Percentiles rank a stretch among this genome's conserved stretches.
Evolutionary conservation across 2,329 filamentous ascomycete genomes (phyloP).

Genomic region (Cercospora sojina): DNA sequence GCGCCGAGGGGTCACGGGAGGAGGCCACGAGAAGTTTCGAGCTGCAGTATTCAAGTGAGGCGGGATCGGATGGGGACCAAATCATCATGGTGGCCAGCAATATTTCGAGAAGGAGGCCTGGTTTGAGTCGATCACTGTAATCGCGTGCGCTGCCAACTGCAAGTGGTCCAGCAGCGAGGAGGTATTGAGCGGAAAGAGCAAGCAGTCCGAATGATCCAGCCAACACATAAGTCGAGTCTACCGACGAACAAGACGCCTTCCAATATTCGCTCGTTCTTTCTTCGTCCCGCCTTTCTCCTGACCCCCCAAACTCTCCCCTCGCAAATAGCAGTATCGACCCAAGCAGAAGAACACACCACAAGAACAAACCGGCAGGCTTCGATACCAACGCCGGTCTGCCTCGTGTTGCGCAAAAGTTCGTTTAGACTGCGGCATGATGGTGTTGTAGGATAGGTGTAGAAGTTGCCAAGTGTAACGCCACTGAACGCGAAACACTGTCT

Average conservation of each 20-base stretch:
- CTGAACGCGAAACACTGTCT: neutral
- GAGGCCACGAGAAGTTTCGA: neutral
- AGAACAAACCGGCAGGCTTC: constrained; percentile 1
- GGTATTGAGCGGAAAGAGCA: neutral
- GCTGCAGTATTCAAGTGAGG: neutral
- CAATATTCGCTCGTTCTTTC: constrained; percentile 13
- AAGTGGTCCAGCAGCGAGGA: neutral
- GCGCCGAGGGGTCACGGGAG: neutral
- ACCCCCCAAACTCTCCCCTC: neutral
- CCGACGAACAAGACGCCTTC: neutral
- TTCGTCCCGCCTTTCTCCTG: neutral
- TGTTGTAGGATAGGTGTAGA: neutral
- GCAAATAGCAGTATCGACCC: constrained; percentile 11
- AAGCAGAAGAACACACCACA: constrained; percentile 19
- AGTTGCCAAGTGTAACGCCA: neutral
- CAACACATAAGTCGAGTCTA: neutral
- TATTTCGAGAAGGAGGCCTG: neutral
- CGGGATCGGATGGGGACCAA: neutral
- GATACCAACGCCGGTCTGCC: neutral
- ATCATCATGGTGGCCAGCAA: neutral
- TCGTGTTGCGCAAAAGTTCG: constrained; percentile 8
- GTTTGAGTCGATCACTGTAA: neutral
- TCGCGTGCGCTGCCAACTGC: neutral
- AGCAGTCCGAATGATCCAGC: neutral
- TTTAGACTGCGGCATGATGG: neutral